Conservation (phyloP, 345 rosid species). For the Carallia brachiata region DNA sequence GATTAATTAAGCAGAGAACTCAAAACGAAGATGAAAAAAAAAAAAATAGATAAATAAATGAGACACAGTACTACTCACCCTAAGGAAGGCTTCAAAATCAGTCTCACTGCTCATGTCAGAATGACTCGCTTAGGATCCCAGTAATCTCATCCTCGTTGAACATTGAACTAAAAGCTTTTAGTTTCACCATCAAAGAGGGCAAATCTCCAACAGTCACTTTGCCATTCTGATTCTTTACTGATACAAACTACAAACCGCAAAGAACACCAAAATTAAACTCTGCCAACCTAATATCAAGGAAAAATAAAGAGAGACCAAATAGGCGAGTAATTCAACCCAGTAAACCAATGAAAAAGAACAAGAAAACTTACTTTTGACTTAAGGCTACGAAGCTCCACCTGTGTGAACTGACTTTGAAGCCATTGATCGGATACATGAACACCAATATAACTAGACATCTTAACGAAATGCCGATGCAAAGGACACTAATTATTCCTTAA, state of each 20-base stretch:
- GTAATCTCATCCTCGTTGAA: slow-evolving; percentile 64
- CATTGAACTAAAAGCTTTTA: slow-evolving; percentile 54
- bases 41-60: neutral
- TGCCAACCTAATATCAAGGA: neutral
- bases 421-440: slow-evolving; percentile 54
- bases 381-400: slow-evolving; percentile 87
- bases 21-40: neutral
- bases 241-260: slow-evolving; percentile 44
- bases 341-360: neutral
- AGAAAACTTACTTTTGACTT: slow-evolving; percentile 58
- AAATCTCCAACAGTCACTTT: slow-evolving; percentile 54
- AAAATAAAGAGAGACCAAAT: neutral
- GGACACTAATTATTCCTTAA: slow-evolving; percentile 12
- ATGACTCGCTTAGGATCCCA: slow-evolving; percentile 40
- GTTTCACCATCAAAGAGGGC: slow-evolving; percentile 57
- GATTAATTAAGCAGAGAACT: neutral
- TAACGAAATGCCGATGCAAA: slow-evolving; percentile 19
- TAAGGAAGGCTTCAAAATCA: slow-evolving; percentile 77
- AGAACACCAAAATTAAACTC: neutral
- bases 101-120: slow-evolving; percentile 48
- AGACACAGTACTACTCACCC: slow-evolving; percentile 41
- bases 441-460: slow-evolving; percentile 72
- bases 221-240: slow-evolving; percentile 60
- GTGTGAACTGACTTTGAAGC: slow-evolving; percentile 25
- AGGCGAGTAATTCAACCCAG: neutral